Conservation (phyloP, 805 yeast species). For the Candida odintsovae region DNA sequence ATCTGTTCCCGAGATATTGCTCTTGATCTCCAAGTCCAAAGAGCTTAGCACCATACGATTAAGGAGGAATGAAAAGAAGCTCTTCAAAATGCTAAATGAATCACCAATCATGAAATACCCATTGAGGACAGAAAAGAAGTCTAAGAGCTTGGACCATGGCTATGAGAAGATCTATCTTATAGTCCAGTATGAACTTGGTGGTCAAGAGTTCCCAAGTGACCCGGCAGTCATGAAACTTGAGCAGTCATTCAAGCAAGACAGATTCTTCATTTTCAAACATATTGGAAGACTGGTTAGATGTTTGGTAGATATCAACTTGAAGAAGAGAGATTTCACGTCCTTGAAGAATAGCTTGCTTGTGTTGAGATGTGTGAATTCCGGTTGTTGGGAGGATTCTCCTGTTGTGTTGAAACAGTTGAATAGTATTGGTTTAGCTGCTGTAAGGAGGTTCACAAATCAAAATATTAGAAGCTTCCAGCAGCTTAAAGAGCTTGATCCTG, state of each 20-base stretch:
- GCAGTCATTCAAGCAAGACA: slow-evolving; percentile 39
- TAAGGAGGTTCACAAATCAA: slow-evolving; percentile 32
- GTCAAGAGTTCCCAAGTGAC: slow-evolving; percentile 39
- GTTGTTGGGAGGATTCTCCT: slow-evolving; percentile 46
- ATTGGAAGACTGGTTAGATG: slow-evolving; percentile 38
- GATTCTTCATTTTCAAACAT: slow-evolving; percentile 35
- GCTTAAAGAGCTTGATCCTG: slow-evolving; percentile 23
- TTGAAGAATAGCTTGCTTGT: slow-evolving; percentile 33
- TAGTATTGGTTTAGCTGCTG: slow-evolving; percentile 38
- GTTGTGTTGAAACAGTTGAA: slow-evolving; percentile 42
- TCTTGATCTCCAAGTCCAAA: slow-evolving; percentile 28
- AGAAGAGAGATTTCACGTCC: slow-evolving; percentile 37
- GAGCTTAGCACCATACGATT: slow-evolving; percentile 38
- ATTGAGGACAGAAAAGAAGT: slow-evolving; percentile 24
- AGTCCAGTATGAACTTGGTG: slow-evolving; percentile 47
- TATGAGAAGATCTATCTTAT: slow-evolving; percentile 36
- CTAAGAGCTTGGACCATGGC: slow-evolving; percentile 18
- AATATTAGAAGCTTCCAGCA: slow-evolving; percentile 30
- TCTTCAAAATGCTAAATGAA: slow-evolving; percentile 38
- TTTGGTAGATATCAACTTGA: slow-evolving; percentile 37
- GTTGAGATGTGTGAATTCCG: slow-evolving; percentile 34
- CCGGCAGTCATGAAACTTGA: slow-evolving; percentile 34
- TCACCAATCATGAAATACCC: slow-evolving; percentile 35
- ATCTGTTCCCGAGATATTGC: slow-evolving; percentile 18
- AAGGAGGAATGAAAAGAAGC: slow-evolving; percentile 38